Base-by-base conservation (phyloP, 2,329 filamentous ascomycete species). In the Calonectria pseudoreteaudii region DNA sequence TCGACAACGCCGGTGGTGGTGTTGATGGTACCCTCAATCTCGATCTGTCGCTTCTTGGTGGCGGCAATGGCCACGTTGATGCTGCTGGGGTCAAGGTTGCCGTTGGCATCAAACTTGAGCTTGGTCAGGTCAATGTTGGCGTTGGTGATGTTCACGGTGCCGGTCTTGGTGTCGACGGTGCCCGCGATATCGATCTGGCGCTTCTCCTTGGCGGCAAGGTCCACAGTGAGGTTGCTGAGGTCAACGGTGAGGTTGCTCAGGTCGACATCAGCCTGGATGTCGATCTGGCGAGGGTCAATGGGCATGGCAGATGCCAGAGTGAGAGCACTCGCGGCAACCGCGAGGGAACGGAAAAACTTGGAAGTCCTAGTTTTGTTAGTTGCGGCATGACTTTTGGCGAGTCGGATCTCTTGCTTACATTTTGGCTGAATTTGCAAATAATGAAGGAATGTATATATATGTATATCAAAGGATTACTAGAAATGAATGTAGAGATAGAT, bases 221-320 rank as follows among this genome's bases (percentile, higher is more conserved):
- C 56, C 16, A 62, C 56, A n/a, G 28, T 62, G 14, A 62, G 56
- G 14, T 36, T 41, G 56, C 56, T 41, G 23, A 62, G 34, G 56
- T 62, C 56, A 36, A 62, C 56, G 16, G 56, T 62, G 56, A 28
- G 8, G 56, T 62, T 62, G 56, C 34, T 62, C 56, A 62, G 56
- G 36, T 62, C 56, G 56, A 62, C 36, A 62, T 62, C 56, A 44
- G 56, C 56, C 56, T 62, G 36, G 56, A 62, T 62, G 56, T 62
- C 56, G 9, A 62, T 62, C 34, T 62, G 56, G 34, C 56, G 34
- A 26, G 56, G 7, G 36, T 36, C 56, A 26, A 62, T 41, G 36
- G 56, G 56, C 6, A 26, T 28, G 56, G 56, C 56, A 13, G 56
- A 62, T 16, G 28, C 56, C n/a, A 62, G 56, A 34, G 56, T 41